Conservation (phyloP, 83 land plant species). For the Picea abies region DNA sequence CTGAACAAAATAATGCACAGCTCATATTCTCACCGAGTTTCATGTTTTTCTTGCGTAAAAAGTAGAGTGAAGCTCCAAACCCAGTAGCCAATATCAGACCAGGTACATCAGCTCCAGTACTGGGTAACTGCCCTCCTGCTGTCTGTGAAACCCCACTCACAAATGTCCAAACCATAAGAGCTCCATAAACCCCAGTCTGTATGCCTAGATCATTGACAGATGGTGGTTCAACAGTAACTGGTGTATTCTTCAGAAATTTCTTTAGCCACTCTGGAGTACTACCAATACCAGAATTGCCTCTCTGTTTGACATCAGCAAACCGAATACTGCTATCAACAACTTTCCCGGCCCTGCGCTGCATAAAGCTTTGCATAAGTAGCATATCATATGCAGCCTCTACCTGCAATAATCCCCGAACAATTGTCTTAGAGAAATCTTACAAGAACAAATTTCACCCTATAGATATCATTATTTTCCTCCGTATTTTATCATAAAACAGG, state of each 20-base stretch:
- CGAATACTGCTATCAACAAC: slow-evolving; percentile 77
- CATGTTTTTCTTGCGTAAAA: slow-evolving; percentile 76
- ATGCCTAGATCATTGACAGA: slow-evolving; percentile 50
- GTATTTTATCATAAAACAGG: neutral
- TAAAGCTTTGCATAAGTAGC: slow-evolving; percentile 87
- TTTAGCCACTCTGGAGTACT: slow-evolving; percentile 72
- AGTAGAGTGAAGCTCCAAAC: slow-evolving; percentile 90
- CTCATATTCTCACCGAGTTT: slow-evolving; percentile 58
- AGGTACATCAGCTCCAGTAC: slow-evolving; percentile 88
- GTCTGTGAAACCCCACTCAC: slow-evolving; percentile 62
- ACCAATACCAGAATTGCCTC: slow-evolving; percentile 36
- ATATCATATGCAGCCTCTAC: slow-evolving; percentile 97
- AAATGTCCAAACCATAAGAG: slow-evolving; percentile 72
- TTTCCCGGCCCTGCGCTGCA: slow-evolving; percentile 85
- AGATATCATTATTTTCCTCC: neutral
- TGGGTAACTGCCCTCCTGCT: slow-evolving; percentile 33
- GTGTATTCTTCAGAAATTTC: slow-evolving; percentile 44
- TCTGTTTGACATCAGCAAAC: slow-evolving; percentile 87
- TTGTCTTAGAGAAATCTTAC: neutral
- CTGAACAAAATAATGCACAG: slow-evolving; percentile 1
- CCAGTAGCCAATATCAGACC: slow-evolving; percentile 84
- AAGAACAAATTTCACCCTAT: neutral
- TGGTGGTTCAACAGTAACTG: slow-evolving; percentile 70
- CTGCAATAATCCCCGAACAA: slow-evolving; percentile 38
- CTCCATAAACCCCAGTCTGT: slow-evolving; percentile 87